Percentiles rank a stretch among this genome's conserved stretches.
These are phyloP conservation scores for Evernia prunastri DNA, from an alignment of 495 filamentous ascomycete species.

Conservation along the genomic window DNA sequence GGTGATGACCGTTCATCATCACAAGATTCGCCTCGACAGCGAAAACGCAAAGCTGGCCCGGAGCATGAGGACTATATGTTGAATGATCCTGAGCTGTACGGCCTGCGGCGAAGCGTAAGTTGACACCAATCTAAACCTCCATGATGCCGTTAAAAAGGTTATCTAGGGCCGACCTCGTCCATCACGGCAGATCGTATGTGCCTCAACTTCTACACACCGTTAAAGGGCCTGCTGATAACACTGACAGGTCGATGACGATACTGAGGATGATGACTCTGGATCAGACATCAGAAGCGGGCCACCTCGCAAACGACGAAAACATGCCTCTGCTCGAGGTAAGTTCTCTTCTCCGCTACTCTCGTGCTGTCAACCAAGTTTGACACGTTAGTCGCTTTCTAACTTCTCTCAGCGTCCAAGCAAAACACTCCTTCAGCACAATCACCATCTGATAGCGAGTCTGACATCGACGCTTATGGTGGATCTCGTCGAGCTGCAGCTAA, in stretches of 20 bases:
- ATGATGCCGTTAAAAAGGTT: constrained; percentile 26
- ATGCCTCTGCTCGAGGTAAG: constrained; percentile 33
- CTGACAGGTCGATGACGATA: constrained; percentile 61
- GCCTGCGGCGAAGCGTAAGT: constrained; percentile 81
- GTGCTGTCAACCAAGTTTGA: not conserved
- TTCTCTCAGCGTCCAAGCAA: constrained; percentile 13
- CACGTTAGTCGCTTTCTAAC: not conserved
- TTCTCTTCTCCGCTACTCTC: not conserved
- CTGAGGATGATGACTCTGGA: constrained; percentile 64
- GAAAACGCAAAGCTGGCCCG: constrained; percentile 68
- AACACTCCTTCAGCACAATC: constrained; percentile 46
- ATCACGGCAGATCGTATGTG: constrained; percentile 42
- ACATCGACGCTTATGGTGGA: constrained; percentile 64
- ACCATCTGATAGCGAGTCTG: constrained; percentile 53
- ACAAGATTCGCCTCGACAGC: constrained; percentile 52
- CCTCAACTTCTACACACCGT: not conserved
- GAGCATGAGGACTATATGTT: constrained; percentile 76
- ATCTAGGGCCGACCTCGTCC: constrained; percentile 49
- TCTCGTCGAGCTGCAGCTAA: constrained; percentile 59
- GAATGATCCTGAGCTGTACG: constrained; percentile 94
- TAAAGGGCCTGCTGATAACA: constrained; percentile 13
- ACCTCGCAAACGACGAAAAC: constrained; percentile 40
- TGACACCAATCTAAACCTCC: not conserved
- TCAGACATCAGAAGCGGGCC: constrained; percentile 47
- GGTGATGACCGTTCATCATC: constrained; percentile 59